Base-by-base conservation (phyloP, 2,329 filamentous ascomycete genomes). In the Xylogone sp. region DNA sequence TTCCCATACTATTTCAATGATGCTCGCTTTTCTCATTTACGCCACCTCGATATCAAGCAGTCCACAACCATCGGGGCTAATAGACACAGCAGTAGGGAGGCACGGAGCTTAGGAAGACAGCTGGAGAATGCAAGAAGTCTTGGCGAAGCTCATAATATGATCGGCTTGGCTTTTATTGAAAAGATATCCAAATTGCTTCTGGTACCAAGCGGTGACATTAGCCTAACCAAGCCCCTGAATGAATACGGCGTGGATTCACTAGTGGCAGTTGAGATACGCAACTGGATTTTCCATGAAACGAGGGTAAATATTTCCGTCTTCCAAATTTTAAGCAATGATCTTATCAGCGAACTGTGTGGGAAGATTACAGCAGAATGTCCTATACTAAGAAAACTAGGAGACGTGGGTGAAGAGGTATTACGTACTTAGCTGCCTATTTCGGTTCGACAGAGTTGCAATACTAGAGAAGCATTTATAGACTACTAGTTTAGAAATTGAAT, bases 1-100 rank as follows among this genome's bases (percentile, higher is more conserved):
- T 78, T 81, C 53, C 76, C 78, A 1, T 82, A 79, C 62, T 82
- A 78, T 77, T 69, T 74, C 9, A 72, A 70, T 5, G 75, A 75
- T 0, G 71, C 76, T 0, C 65, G 79, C 34, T 81, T 77, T 52
- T 65, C 70, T 2, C 69, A 73, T 49, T 69, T 82, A 43, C 75
- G 75, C 53, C 61, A 72, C 21, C 65, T 81, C 3, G 78, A 81
- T 24, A 19, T 49, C 9, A 31, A 46, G 12, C 18, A 2, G 21
- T 12, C 6, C 2, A 21, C 18, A 13, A 29, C 18, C 21, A 29
- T 16, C 4, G 34, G 34, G 13, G 8, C 12, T 16, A 16, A 16
- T 18, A 16, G n/a, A 9, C 10, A 5, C 34, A 39, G n/a, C 12
- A 39, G n/a, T 18, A 16, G n/a, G 8, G n/a, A 39, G 10, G 34